Conservation (phyloP, 2,329 filamentous ascomycete species). For the Trichoderma lentiforme region DNA sequence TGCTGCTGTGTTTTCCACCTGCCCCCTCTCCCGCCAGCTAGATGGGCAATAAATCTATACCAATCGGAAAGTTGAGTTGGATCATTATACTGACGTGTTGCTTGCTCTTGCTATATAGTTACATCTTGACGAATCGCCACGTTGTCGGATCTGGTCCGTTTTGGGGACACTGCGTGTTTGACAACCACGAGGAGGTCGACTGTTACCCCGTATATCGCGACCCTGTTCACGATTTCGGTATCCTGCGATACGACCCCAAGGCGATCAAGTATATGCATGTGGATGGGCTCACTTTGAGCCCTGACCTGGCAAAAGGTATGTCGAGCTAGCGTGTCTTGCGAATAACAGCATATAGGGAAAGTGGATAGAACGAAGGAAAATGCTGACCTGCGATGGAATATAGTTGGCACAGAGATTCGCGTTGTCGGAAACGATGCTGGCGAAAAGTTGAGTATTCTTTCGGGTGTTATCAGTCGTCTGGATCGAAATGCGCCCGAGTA, state of each 20-base stretch:
- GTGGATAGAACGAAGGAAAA: background rate
- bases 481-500: slow-evolving; percentile 98
- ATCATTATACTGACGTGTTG: background rate
- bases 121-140: slow-evolving; percentile 85
- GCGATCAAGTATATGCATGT: slow-evolving; percentile 97
- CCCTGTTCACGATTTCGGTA: slow-evolving; percentile 97
- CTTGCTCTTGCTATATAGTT: slow-evolving; percentile 39
- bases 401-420: slow-evolving; percentile 87
- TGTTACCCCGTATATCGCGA: slow-evolving; percentile 96
- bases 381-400: background rate
- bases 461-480: slow-evolving; percentile 91
- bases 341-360: slow-evolving; percentile 21
- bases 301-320: slow-evolving; percentile 72
- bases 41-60: background rate
- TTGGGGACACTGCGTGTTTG: slow-evolving; percentile 97
- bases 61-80: background rate
- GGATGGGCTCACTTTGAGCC: slow-evolving; percentile 72
- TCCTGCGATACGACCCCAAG: slow-evolving; percentile 92
- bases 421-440: slow-evolving; percentile 98
- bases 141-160: slow-evolving; percentile 95
- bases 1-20: slow-evolving; percentile 20
- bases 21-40: background rate
- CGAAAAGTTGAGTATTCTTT: slow-evolving; percentile 96
- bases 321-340: background rate
- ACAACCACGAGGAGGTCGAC: slow-evolving; percentile 97